These are phyloP conservation scores for Trichoderma gamsii DNA, from an alignment of 495 filamentous ascomycete species.

Conservation along the genomic window DNA sequence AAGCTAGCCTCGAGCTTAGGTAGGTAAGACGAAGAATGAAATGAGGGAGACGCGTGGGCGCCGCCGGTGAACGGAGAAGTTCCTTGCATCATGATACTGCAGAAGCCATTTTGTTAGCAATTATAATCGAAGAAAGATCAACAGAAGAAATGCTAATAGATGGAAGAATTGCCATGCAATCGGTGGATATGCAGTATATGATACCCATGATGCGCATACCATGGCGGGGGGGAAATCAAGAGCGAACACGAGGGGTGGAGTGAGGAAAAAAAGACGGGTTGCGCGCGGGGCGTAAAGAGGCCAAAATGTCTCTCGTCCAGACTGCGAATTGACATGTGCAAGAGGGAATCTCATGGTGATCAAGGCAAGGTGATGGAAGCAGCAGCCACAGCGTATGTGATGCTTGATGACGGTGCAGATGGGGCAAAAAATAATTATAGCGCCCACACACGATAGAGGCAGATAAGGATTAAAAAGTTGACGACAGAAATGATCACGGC, in stretches of 20 bases:
- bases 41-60: conserved; percentile 83
- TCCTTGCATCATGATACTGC: conserved; percentile 90
- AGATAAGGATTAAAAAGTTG: conserved; percentile 15
- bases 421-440: neutral
- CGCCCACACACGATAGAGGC: conserved; percentile 12
- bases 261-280: neutral
- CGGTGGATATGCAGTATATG: neutral
- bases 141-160: neutral
- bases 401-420: neutral
- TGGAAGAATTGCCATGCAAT: conserved; percentile 12
- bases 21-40: conserved; percentile 94
- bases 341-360: no score
- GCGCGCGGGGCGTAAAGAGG: neutral
- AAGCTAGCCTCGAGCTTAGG: conserved; percentile 97
- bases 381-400: neutral
- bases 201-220: neutral
- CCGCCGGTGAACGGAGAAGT: conserved; percentile 72
- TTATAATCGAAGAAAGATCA: conserved; percentile 17
- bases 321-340: neutral
- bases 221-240: neutral
- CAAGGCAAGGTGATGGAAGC: neutral
- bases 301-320: conserved; percentile 3
- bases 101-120: conserved; percentile 23
- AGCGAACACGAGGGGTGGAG: neutral
- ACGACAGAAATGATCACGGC: conserved; percentile 16